Evolutionary conservation across 441 rosid genomes (phyloP).

Genomic region (Gossypium schwendimanii): DNA sequence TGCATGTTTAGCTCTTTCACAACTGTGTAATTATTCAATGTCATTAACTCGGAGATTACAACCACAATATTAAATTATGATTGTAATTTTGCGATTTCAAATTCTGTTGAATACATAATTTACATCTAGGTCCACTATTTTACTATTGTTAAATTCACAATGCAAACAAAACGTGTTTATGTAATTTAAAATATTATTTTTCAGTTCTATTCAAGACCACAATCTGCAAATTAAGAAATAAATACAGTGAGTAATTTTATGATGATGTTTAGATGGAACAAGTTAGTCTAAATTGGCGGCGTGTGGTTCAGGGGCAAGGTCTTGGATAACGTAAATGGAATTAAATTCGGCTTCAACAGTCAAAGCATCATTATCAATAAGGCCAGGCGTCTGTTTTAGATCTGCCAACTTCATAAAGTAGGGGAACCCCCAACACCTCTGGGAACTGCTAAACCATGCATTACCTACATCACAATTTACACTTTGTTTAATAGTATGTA

Average conservation of each 20-base stretch:
- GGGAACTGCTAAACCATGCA: not conserved
- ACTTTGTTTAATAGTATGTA: not conserved
- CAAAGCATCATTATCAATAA: not conserved
- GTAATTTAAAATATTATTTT: too few species aligned
- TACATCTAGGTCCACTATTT: too few species aligned
- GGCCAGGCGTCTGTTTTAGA: not conserved
- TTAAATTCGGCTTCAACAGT: not conserved
- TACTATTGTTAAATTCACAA: too few species aligned
- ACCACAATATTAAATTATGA: not conserved
- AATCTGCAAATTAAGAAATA: too few species aligned
- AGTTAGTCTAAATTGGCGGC: too few species aligned
- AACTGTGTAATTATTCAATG: not conserved
- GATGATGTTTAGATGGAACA: too few species aligned
- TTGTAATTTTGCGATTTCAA: not conserved
- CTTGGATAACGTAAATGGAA: not conserved
- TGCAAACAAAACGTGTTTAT: too few species aligned
- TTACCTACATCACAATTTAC: not conserved
- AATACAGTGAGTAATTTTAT: too few species aligned
- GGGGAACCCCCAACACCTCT: not conserved
- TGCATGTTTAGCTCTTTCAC: not conserved
- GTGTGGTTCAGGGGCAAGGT: not conserved
- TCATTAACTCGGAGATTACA: not conserved
- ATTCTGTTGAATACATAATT: not conserved
- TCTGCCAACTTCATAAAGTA: not conserved
- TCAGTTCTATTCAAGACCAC: too few species aligned